Percentiles rank a stretch among this genome's conserved stretches.
Conservation (phyloP, 2,329 filamentous ascomycete genomes). For the Raffaelea arxii region DNA sequence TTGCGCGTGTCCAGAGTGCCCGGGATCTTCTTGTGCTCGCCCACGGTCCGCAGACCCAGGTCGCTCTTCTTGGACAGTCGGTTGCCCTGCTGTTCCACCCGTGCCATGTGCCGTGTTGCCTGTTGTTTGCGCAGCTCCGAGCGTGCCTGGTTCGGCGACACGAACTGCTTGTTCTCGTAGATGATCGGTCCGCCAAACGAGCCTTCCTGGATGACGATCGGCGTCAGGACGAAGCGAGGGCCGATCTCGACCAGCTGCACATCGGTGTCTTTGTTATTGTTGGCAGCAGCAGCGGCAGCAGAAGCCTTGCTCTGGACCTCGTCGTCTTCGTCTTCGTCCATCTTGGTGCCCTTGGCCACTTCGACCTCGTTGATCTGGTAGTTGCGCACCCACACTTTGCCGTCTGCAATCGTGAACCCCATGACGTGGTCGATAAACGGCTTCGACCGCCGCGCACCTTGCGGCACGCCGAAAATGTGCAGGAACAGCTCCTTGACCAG, state of each 20-base stretch:
- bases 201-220: slow-evolving; percentile 90
- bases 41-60: slow-evolving; percentile 62
- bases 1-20: slow-evolving; percentile 66
- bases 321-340: slow-evolving; percentile 21
- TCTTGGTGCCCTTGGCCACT: slow-evolving; percentile 34
- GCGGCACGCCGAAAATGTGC: slow-evolving; percentile 86
- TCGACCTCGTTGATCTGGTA: slow-evolving; percentile 89
- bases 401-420: slow-evolving; percentile 81
- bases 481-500: slow-evolving; percentile 84
- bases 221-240: slow-evolving; percentile 83
- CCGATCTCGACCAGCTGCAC: slow-evolving; percentile 86
- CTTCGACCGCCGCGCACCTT: slow-evolving; percentile 79
- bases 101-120: slow-evolving; percentile 66
- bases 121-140: slow-evolving; percentile 68
- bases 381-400: slow-evolving; percentile 91
- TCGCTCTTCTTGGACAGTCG: slow-evolving; percentile 64
- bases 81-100: slow-evolving; percentile 66
- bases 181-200: slow-evolving; percentile 94
- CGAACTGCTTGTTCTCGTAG: slow-evolving; percentile 96
- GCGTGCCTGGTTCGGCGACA: slow-evolving; percentile 89
- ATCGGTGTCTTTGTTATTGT: slow-evolving; percentile 51
- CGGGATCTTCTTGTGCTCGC: slow-evolving; percentile 47
- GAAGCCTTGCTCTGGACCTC: slow-evolving; percentile 41
- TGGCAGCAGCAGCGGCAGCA: slow-evolving; percentile 21
- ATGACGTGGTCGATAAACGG: slow-evolving; percentile 95